phyloP scores from a whole-genome alignment of 1,139 yeast genomes.

The Kluyveromyces sp. region DNA sequence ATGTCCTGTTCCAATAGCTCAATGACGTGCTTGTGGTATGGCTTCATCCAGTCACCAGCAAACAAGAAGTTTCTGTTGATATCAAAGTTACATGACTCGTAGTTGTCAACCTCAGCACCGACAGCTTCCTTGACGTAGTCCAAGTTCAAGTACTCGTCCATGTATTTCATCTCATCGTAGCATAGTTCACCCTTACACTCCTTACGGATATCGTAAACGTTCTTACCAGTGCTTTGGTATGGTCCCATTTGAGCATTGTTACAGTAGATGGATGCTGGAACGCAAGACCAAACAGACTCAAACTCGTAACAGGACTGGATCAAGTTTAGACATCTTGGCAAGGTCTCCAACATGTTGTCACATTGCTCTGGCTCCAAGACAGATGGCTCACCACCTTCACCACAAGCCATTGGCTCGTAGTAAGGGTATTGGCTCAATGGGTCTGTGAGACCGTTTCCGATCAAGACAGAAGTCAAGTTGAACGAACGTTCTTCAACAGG shows the following conservation, averaged over 20 bases:
- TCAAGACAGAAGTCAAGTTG: conserved; percentile 78
- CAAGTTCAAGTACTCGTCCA: conserved; percentile 63
- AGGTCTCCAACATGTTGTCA: conserved; percentile 58
- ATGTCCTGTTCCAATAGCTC: conserved; percentile 50
- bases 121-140: conserved; percentile 67
- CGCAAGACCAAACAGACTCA: conserved; percentile 81
- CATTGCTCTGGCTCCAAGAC: conserved; percentile 71
- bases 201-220: conserved; percentile 87
- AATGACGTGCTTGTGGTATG: conserved; percentile 58
- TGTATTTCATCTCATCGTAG: conserved; percentile 62
- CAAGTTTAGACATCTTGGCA: conserved; percentile 77
- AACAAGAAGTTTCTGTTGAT: conserved; percentile 75
- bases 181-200: conserved; percentile 82
- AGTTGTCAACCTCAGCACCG: conserved; percentile 86
- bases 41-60: conserved; percentile 91
- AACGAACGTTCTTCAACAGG: conserved; percentile 62
- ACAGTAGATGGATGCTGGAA: conserved; percentile 89
- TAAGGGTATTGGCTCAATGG: conserved; percentile 81
- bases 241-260: conserved; percentile 83
- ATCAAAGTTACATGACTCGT: conserved; percentile 80
- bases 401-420: conserved; percentile 97
- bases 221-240: conserved; percentile 81
- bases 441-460: conserved; percentile 95
- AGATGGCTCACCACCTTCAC: conserved; percentile 81
- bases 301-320: conserved; percentile 75